Evolutionary conservation across 345 rosid genomes (phyloP), one percentile per base, ranked within the genome.

Genomic region (Excoecaria agallocha): DNA sequence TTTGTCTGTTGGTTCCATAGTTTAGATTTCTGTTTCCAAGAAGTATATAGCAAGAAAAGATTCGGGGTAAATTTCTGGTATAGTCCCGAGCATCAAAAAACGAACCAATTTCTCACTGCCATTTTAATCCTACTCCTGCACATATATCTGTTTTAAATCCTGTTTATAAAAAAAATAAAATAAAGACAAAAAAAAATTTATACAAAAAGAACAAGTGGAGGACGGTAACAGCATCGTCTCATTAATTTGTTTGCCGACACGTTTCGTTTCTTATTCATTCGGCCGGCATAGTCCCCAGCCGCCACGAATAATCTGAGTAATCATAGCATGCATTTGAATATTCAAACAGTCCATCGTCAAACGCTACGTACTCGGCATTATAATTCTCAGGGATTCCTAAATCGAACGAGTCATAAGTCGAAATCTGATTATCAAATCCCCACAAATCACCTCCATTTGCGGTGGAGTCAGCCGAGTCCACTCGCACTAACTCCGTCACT

Each of bases 281-380:
- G 3, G 79, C 69, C 72, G 84, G 84, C 82, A 46, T 3, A 5
- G 78, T 68, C 4, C 73, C 89, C 16, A 72, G 70, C 56, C 84
- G 71, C 81, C 80, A 82, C 49, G 74, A 62, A 4, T 62, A 54
- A 37, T 75, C 83, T 67, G 87, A 58, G 49, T 78, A 45, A 56
- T 73, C 87, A 46, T 76, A 80, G 43, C 76, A 79, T 15, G 73
- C 83, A 61, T 82, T 64, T 4, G 87, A 75, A 71, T 82, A 82
- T 19, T 84, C 87, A 76, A 84, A 82, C 57, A 86, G 58, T 6
- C 84, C 79, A 24, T 79, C 89, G 1, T 80, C 72, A 58, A 74
- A 82, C 69, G 74, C 83, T 69, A 55, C 79, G 60, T 69, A 79
- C 0, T 51, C 83, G 15, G 51, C 25, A 5, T 70, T 39, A 35